Evolutionary conservation across 164 flowering plant genomes (phyloP).

Genomic region (Sedum album): DNA sequence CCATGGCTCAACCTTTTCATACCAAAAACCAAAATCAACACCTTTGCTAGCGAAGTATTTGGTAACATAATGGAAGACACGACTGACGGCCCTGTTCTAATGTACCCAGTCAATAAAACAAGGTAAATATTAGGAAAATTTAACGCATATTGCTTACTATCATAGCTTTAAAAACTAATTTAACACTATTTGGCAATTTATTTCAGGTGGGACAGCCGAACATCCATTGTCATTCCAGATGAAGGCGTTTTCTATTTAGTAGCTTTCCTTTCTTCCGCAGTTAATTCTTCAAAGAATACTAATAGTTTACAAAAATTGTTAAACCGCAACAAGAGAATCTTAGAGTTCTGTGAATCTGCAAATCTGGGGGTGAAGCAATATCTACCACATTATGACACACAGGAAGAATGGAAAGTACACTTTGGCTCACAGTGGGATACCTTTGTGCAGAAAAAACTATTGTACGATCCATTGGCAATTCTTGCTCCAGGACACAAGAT

Average conservation of each 20-base stretch:
- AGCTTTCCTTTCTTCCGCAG: constrained; percentile 50
- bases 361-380: constrained; percentile 66
- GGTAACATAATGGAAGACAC: constrained; percentile 45
- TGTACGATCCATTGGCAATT: constrained; percentile 67
- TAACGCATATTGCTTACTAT: too few species aligned
- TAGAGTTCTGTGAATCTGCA: constrained; percentile 36
- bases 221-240: constrained; percentile 47
- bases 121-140: not conserved
- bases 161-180: not conserved
- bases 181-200: not conserved
- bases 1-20: constrained; percentile 47
- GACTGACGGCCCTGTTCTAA: constrained; percentile 53
- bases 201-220: constrained; percentile 64
- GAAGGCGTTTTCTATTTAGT: constrained; percentile 54
- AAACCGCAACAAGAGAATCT: constrained; percentile 33
- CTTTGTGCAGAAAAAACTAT: constrained; percentile 50
- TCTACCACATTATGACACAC: constrained; percentile 51
- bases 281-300: constrained; percentile 40
- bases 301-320: constrained; percentile 36
- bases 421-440: constrained; percentile 64
- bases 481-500: constrained; percentile 86
- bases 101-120: constrained; percentile 50
- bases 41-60: constrained; percentile 44
- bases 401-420: constrained; percentile 63
- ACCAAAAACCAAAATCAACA: constrained; percentile 39